A percentile compares a stretch with the other conserved stretches of the same genome.
Evolutionary conservation across 306 rosid species (phyloP).

Genomic region (Purshia tridentata): DNA sequence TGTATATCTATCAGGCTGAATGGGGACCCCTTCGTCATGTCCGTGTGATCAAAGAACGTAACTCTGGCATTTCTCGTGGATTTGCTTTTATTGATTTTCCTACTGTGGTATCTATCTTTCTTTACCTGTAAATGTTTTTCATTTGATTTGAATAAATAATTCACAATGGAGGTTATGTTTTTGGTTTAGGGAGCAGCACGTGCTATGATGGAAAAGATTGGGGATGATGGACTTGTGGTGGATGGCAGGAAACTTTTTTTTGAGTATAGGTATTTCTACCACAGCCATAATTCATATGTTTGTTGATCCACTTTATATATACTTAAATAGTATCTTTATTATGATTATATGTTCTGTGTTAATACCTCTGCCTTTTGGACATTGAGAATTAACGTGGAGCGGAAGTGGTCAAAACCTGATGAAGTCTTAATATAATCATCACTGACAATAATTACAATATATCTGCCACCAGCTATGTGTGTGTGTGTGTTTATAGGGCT

Average conservation of each 20-base stretch:
- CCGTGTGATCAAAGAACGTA: slow-evolving; percentile 95
- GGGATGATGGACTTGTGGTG: slow-evolving; percentile 80
- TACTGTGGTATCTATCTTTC: slow-evolving; percentile 64
- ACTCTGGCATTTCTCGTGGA: slow-evolving; percentile 91
- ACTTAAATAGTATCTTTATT: too few species aligned
- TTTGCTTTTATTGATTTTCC: slow-evolving; percentile 98
- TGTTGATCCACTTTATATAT: not conserved
- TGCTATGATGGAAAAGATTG: slow-evolving; percentile 89
- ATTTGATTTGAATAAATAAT: slow-evolving; percentile 23
- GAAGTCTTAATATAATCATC: not conserved
- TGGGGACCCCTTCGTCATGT: slow-evolving; percentile 99
- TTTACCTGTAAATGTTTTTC: slow-evolving; percentile 18
- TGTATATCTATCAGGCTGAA: slow-evolving; percentile 63
- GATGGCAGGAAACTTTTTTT: slow-evolving; percentile 88
- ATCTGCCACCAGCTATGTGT: slow-evolving; percentile 13
- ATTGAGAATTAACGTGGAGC: not conserved
- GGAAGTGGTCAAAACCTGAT: not conserved
- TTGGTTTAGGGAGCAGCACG: slow-evolving; percentile 79
- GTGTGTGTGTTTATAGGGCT: not conserved
- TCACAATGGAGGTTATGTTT: slow-evolving; percentile 24
- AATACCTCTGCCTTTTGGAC: not conserved
- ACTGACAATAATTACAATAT: not conserved
- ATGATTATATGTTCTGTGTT: not conserved
- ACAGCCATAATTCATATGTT: not conserved
- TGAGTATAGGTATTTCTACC: slow-evolving; percentile 68